These are phyloP conservation scores for Gossypium davidsonii DNA, from an alignment of 441 rosid genomes.

Conservation along the genomic window DNA sequence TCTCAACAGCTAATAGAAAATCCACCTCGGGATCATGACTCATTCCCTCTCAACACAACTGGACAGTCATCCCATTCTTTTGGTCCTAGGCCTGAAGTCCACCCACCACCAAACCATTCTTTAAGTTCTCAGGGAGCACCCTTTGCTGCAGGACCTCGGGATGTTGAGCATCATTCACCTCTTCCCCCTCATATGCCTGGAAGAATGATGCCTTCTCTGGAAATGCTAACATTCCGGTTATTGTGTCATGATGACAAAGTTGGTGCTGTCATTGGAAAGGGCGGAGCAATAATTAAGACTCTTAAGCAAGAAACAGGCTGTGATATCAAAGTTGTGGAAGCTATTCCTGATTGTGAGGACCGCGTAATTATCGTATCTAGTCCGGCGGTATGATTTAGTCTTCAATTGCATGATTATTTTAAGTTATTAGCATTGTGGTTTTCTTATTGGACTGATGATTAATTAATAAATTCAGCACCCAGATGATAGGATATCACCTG, in stretches of 20 bases:
- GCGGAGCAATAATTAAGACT: constrained; percentile 50
- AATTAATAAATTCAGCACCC: constrained; percentile 50
- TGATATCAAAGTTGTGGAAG: constrained; percentile 64
- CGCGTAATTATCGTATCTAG: constrained; percentile 63
- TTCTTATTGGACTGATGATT: constrained; percentile 14
- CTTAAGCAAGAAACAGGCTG: constrained; percentile 72
- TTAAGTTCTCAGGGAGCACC: constrained; percentile 38
- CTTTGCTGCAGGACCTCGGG: constrained; percentile 34
- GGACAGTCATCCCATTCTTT: constrained; percentile 37
- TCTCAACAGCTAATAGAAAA: constrained; percentile 55
- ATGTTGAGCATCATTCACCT: constrained; percentile 25
- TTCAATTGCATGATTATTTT: constrained; percentile 8
- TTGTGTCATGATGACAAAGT: constrained; percentile 55
- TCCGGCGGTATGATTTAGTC: constrained; percentile 50
- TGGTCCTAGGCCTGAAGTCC: constrained; percentile 32
- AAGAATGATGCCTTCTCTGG: constrained; percentile 41
- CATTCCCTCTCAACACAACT: constrained; percentile 27
- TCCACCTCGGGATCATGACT: constrained; percentile 39
- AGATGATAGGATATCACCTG: constrained; percentile 61
- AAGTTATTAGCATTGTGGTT: background rate
- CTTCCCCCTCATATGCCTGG: constrained; percentile 21
- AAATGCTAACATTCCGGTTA: constrained; percentile 50
- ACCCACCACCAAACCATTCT: constrained; percentile 28
- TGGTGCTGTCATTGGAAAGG: constrained; percentile 74
- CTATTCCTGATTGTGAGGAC: constrained; percentile 47